Evolutionary conservation across 2,329 filamentous ascomycete genomes (phyloP).

Genomic region (Aspergillus floridensis): DNA sequence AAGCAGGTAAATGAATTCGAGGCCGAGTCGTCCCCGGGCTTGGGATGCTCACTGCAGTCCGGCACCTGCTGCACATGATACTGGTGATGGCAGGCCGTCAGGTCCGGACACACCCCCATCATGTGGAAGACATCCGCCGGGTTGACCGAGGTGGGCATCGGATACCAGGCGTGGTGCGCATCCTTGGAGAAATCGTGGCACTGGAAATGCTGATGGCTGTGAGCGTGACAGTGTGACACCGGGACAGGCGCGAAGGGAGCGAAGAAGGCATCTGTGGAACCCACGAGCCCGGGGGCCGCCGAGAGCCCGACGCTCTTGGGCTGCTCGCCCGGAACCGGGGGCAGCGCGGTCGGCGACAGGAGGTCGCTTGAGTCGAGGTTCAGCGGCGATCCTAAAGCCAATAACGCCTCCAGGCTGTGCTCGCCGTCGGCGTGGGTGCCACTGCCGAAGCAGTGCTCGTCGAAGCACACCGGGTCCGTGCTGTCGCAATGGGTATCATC

Average conservation of each 20-base stretch:
- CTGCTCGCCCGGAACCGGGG: conserved; percentile 18
- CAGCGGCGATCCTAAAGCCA: conserved; percentile 32
- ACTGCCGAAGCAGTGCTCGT: conserved; percentile 34
- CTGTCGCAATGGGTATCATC: conserved; percentile 31
- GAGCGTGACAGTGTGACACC: conserved; percentile 25
- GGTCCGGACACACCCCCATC: conserved; percentile 35
- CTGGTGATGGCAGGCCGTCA: conserved; percentile 27
- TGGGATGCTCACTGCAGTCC: conserved; percentile 16
- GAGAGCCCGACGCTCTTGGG: conserved; percentile 22
- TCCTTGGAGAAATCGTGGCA: conserved; percentile 33
- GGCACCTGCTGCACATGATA: conserved; percentile 24
- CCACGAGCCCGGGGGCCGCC: conserved; percentile 11
- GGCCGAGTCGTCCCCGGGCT: conserved; percentile 21
- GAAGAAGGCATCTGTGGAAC: conserved; percentile 19
- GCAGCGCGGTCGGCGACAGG: conserved; percentile 24
- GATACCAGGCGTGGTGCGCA: conserved; percentile 23
- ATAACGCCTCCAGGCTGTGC: conserved; percentile 31
- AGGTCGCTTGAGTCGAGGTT: conserved; percentile 29
- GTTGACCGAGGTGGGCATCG: conserved; percentile 31
- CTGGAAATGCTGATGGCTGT: conserved; percentile 28
- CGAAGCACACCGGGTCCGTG: conserved; percentile 37
- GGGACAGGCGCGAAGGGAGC: conserved; percentile 18
- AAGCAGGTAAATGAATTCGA: conserved; percentile 30
- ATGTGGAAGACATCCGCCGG: conserved; percentile 38
- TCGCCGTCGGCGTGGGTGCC: conserved; percentile 23